phyloP scores from a whole-genome alignment of 352 stramenopile species.

The Phytophthora multivora region DNA sequence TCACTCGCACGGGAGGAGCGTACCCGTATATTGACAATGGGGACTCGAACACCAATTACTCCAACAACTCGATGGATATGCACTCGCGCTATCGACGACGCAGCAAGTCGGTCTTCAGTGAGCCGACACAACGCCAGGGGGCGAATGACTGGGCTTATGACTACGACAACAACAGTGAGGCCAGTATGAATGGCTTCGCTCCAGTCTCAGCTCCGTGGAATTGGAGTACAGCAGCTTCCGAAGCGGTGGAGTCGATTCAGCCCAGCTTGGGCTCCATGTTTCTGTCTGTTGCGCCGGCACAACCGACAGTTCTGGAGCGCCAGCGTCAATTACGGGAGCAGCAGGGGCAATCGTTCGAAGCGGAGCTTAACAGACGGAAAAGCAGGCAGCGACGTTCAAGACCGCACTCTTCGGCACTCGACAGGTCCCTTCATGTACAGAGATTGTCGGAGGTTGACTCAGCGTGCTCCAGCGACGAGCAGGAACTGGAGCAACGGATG shows the following conservation, averaged over 20 bases:
- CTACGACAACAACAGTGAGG: slow-evolving; percentile 23
- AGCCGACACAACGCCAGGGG: slow-evolving; percentile 19
- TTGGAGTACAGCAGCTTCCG: slow-evolving; percentile 24
- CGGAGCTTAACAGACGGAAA: slow-evolving; percentile 13
- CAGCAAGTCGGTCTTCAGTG: slow-evolving; percentile 41
- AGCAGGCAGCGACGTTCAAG: slow-evolving; percentile 21
- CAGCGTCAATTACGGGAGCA: slow-evolving; percentile 25
- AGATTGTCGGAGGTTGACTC: slow-evolving; percentile 27
- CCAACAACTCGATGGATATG: slow-evolving; percentile 12
- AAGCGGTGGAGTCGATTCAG: slow-evolving; percentile 28
- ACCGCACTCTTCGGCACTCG: slow-evolving; percentile 26
- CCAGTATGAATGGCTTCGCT: slow-evolving; percentile 25
- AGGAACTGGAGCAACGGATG: slow-evolving; percentile 50
- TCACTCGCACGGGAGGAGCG: slow-evolving; percentile 27
- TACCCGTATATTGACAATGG: slow-evolving; percentile 28
- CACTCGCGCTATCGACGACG: slow-evolving; percentile 24
- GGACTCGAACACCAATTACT: slow-evolving; percentile 23
- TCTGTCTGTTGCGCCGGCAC: slow-evolving; percentile 21
- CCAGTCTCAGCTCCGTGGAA: slow-evolving; percentile 21
- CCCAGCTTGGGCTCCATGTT: slow-evolving; percentile 38
- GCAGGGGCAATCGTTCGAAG: slow-evolving; percentile 7
- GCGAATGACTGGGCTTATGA: slow-evolving; percentile 16
- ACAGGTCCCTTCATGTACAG: slow-evolving; percentile 31
- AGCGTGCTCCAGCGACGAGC: slow-evolving; percentile 39
- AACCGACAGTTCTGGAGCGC: slow-evolving; percentile 33